These are phyloP conservation scores for Anisodus acutangulus DNA, from an alignment of 257 asterid genomes.

Conservation along the genomic window DNA sequence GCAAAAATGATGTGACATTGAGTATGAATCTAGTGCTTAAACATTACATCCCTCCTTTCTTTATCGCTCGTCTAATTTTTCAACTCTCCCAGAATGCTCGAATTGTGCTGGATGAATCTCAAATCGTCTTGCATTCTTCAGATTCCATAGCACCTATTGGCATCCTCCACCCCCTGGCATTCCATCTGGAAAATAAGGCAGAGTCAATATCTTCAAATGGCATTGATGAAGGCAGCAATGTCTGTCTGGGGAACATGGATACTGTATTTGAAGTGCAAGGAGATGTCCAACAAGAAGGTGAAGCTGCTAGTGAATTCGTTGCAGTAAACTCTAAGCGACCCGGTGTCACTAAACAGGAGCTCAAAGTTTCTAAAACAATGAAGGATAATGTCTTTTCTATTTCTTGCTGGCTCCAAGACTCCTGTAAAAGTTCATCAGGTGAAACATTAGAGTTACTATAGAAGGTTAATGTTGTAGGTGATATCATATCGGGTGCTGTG, in stretches of 20 bases:
- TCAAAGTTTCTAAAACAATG: conserved; percentile 60
- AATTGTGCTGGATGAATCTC: conserved; percentile 83
- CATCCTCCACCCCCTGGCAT: conserved; percentile 88
- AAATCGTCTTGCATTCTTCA: conserved; percentile 79
- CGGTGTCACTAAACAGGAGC: conserved; percentile 44
- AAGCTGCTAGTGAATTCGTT: conserved; percentile 39
- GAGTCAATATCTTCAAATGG: conserved; percentile 46
- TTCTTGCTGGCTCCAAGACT: conserved; percentile 78
- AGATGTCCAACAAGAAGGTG: conserved; percentile 50
- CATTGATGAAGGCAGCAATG: conserved; percentile 40
- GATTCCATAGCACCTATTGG: conserved; percentile 95
- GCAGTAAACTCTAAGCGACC: conserved; percentile 39
- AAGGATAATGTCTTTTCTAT: conserved; percentile 64
- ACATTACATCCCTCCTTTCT: background rate
- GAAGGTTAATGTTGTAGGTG: conserved; percentile 30
- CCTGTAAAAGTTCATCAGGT: conserved; percentile 70
- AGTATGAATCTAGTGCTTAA: background rate
- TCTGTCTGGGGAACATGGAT: conserved; percentile 44
- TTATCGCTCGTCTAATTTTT: background rate
- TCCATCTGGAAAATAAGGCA: conserved; percentile 75
- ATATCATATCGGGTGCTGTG: background rate
- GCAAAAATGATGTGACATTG: background rate
- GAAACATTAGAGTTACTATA: conserved; percentile 26
- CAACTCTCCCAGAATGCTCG: conserved; percentile 75
- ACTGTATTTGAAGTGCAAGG: conserved; percentile 75